Conservation (phyloP, 306 rosid species). For the Fragaria vesca region DNA sequence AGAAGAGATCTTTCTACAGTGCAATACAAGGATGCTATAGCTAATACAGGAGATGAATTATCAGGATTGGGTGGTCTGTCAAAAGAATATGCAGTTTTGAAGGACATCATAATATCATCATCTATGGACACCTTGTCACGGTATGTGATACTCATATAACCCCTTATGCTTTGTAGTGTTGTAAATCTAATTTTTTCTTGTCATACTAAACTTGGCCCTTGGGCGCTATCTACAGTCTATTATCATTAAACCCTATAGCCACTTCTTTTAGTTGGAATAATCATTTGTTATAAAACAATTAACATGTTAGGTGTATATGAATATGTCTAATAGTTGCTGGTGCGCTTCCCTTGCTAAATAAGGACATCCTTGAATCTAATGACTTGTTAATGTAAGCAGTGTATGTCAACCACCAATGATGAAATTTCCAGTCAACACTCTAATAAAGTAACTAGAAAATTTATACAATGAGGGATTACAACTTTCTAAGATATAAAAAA, state of each 20-base stretch:
- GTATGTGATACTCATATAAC: constrained; percentile 39
- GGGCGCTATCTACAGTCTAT: neutral
- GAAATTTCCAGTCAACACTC: neutral
- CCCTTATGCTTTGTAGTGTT: neutral
- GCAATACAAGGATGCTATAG: constrained; percentile 33
- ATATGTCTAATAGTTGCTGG: neutral
- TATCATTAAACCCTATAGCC: neutral
- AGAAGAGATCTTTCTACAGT: constrained; percentile 34
- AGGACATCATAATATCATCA: constrained; percentile 59
- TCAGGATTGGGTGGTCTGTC: constrained; percentile 79
- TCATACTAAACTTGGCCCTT: neutral
- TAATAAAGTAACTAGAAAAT: neutral
- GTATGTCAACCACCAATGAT: neutral
- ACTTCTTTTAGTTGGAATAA: neutral
- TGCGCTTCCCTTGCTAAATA: neutral
- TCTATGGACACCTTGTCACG: constrained; percentile 56
- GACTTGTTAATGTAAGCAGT: neutral
- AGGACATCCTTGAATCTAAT: neutral
- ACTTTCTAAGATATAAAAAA: neutral
- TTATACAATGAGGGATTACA: neutral
- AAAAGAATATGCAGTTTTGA: constrained; percentile 64
- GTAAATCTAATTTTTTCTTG: neutral
- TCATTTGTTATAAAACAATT: neutral
- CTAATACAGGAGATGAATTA: constrained; percentile 23
- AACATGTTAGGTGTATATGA: neutral